Evolutionary conservation across 768 basidiomycete genomes (phyloP), one percentile per base, ranked within the genome.

Genomic region (Leccinum obscurum): DNA sequence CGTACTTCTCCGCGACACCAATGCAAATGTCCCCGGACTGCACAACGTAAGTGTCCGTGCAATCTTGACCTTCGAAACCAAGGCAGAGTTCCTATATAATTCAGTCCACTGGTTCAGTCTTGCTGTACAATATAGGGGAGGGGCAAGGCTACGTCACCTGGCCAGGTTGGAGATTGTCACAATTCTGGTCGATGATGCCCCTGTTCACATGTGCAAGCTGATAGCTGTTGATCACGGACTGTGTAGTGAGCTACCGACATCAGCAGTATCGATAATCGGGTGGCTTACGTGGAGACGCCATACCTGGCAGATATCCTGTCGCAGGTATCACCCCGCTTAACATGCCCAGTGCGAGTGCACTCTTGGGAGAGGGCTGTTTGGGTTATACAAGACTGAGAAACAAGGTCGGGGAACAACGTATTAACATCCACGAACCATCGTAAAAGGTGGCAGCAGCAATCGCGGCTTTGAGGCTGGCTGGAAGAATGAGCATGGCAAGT

Each of bases 201-300:
- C 15, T 39, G 60, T 84, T 85, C 61, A 83, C 81, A 48, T 76
- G 59, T 24, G 81, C 81, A 60, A 90, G 81, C 71, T 90, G 88
- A 75, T 78, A 85, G 0, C 84, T 85, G 61, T 52, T 41, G 30
- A 15, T 41, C 10, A 20, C 14, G 20, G 24, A 11, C 10, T 1
- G 7, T 22, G 14, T 6, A 30, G 32, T 58, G 11, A 60, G 57
- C 58, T 11, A 15, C 10, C 30, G 14, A 56, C 20, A 28, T 28
- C 3, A 32, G 10, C 2, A 14, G 41, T 50, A 14, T 11, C 11
- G 32, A 37, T 11, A 10, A 51, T 8, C 7, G 8, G 6, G 3
- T n/a, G n/a, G 75, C 85, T 55, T 63, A 89, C 87, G 86, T 86
- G 44, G 87, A 88, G 62, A 81, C 84, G 56, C 84, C 80, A 67